Conservation (phyloP, 352 stramenopile species). For the Pythium dissotocum region DNA sequence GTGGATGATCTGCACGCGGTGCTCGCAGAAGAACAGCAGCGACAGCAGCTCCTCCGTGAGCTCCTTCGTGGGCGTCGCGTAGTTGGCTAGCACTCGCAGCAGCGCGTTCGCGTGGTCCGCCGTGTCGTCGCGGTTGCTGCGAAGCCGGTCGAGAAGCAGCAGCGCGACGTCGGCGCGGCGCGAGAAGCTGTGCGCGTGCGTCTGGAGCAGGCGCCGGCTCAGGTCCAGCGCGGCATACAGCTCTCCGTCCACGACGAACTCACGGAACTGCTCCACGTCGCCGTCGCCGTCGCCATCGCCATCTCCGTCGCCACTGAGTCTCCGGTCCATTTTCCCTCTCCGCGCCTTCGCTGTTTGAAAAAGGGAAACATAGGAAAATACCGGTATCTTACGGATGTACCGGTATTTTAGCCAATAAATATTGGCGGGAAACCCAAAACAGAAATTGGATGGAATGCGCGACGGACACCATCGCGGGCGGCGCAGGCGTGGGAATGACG, state of each 20-base stretch:
- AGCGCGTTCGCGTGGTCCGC: slow-evolving; percentile 70
- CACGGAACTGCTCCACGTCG: slow-evolving; percentile 40
- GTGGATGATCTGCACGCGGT: slow-evolving; percentile 78
- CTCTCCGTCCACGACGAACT: slow-evolving; percentile 52
- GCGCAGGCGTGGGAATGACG: not conserved
- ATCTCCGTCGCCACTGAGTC: not conserved
- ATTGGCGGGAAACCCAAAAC: slow-evolving; percentile 6
- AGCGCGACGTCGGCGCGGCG: slow-evolving; percentile 50
- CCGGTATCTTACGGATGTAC: slow-evolving; percentile 3
- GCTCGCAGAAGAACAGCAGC: slow-evolving; percentile 71
- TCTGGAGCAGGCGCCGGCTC: slow-evolving; percentile 57
- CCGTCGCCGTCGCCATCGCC: not conserved
- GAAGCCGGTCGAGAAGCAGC: slow-evolving; percentile 73
- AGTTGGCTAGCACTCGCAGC: slow-evolving; percentile 73
- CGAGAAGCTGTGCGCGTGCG: slow-evolving; percentile 28
- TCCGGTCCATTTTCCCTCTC: slow-evolving; percentile 6
- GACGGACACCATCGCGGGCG: not conserved
- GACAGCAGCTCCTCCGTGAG: slow-evolving; percentile 76
- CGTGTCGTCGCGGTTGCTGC: slow-evolving; percentile 47
- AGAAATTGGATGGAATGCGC: not conserved
- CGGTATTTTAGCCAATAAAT: not conserved
- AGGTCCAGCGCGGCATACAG: slow-evolving; percentile 44
- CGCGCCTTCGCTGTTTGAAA: slow-evolving; percentile 7
- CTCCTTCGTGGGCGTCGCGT: slow-evolving; percentile 63
- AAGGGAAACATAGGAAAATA: slow-evolving; percentile 18